Evolutionary conservation across 164 flowering plant genomes (phyloP).

Genomic region (Umbellularia californica): DNA sequence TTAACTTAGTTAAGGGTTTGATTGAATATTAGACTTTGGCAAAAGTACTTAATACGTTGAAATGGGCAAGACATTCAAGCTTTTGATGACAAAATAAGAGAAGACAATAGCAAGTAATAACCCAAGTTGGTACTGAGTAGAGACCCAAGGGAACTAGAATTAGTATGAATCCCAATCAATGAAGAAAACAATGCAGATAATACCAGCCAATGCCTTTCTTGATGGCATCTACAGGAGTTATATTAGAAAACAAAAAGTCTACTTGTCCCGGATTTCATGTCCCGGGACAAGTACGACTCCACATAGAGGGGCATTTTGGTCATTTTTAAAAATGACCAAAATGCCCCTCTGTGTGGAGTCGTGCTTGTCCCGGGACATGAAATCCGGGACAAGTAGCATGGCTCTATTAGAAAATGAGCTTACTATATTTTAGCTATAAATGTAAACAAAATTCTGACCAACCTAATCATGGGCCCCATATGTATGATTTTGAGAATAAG

Average conservation of each 20-base stretch:
- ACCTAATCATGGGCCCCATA: background rate
- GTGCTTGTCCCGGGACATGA: too few relatives aligned
- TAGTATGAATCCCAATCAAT: background rate
- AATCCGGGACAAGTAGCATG: too few relatives aligned
- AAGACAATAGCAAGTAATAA: background rate
- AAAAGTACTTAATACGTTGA: background rate
- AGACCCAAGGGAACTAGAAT: background rate
- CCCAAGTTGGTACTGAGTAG: background rate
- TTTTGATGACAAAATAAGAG: background rate
- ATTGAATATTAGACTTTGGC: background rate
- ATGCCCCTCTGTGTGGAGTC: too few relatives aligned
- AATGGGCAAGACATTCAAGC: background rate
- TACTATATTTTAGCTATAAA: background rate
- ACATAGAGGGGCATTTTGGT: too few relatives aligned
- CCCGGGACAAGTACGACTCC: too few relatives aligned
- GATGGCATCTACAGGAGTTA: background rate
- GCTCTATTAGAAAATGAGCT: background rate
- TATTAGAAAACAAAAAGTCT: too few relatives aligned
- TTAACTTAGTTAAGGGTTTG: background rate
- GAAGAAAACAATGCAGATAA: background rate
- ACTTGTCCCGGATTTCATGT: too few relatives aligned
- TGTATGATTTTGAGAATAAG: too few relatives aligned
- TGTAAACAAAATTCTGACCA: background rate
- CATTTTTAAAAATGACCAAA: too few relatives aligned
- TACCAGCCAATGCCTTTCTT: background rate